Conservation (phyloP, 306 rosid genomes). For the Herpetospermum pedunculosum region DNA sequence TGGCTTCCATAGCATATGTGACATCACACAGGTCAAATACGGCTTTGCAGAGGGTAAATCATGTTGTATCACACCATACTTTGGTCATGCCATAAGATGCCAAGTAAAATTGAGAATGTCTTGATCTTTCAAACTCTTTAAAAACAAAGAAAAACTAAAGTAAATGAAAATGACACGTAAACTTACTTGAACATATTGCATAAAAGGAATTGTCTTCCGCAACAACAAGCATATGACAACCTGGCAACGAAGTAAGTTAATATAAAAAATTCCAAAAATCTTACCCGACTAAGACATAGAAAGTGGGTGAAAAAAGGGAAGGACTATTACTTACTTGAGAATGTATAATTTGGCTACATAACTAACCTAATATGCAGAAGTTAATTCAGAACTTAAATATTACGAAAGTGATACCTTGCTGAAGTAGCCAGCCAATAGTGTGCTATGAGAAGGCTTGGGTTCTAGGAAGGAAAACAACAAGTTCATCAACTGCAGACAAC, state of each 20-base stretch:
- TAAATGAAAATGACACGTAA: neutral
- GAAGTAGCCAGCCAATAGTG: conserved; percentile 87
- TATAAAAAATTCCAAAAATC: neutral
- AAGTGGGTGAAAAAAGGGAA: neutral
- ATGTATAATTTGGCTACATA: neutral
- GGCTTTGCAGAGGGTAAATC: neutral
- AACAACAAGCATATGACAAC: conserved; percentile 88
- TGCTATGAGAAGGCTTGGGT: conserved; percentile 61
- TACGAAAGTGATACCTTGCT: conserved; percentile 55
- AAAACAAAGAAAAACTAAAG: neutral
- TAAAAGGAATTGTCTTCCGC: conserved; percentile 90
- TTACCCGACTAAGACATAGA: neutral
- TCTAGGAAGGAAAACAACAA: conserved; percentile 90
- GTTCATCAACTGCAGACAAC: conserved; percentile 72
- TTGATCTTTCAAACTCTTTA: neutral
- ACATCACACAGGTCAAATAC: neutral
- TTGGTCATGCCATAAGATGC: neutral
- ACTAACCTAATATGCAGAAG: neutral
- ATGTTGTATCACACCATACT: neutral
- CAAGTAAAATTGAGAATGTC: neutral
- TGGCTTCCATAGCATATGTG: neutral
- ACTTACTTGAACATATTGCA: conserved; percentile 89
- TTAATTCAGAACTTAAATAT: neutral
- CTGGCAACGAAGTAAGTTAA: conserved; percentile 35
- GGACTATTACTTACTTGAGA: neutral